Conservation (phyloP, 805 yeast species). For the Candida schatavii region DNA sequence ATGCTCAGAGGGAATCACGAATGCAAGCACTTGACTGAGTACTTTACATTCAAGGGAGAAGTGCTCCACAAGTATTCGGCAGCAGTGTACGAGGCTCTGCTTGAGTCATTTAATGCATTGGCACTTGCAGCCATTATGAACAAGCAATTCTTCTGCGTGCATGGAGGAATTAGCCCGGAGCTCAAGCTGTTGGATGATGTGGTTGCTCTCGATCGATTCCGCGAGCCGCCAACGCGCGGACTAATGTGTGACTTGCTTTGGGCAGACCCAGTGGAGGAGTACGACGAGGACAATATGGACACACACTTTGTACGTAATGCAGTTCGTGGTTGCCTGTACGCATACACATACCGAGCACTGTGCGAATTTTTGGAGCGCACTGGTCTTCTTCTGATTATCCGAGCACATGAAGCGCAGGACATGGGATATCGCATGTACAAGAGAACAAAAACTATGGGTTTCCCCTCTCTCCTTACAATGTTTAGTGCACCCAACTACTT, state of each 20-base stretch:
- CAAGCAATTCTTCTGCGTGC: conserved; percentile 91
- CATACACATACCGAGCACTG: conserved; percentile 79
- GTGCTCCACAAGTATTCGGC: conserved; percentile 79
- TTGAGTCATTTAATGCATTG: conserved; percentile 76
- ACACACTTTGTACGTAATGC: conserved; percentile 62
- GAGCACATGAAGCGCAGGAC: conserved; percentile 98
- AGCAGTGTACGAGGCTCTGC: conserved; percentile 66
- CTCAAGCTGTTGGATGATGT: conserved; percentile 68
- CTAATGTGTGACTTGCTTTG: conserved; percentile 92
- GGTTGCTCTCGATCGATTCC: conserved; percentile 68
- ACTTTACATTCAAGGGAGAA: conserved; percentile 89
- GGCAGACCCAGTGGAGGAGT: conserved; percentile 94
- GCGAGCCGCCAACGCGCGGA: conserved; percentile 92
- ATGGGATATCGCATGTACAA: conserved; percentile 95
- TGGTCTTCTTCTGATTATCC: conserved; percentile 74
- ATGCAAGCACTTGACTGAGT: conserved; percentile 87
- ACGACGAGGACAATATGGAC: conserved; percentile 55
- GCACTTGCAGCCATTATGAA: conserved; percentile 95
- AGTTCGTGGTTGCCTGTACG: conserved; percentile 89
- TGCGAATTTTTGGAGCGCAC: conserved; percentile 77
- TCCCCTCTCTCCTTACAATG: conserved; percentile 86
- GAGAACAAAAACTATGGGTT: conserved; percentile 77
- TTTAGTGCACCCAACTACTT: conserved; percentile 95
- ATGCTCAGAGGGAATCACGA: conserved; percentile 94
- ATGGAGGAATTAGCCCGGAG: conserved; percentile 93